Evolutionary conservation across 2,329 filamentous ascomycete genomes (phyloP).

Genomic region (Ceratocystis eucalypticola): DNA sequence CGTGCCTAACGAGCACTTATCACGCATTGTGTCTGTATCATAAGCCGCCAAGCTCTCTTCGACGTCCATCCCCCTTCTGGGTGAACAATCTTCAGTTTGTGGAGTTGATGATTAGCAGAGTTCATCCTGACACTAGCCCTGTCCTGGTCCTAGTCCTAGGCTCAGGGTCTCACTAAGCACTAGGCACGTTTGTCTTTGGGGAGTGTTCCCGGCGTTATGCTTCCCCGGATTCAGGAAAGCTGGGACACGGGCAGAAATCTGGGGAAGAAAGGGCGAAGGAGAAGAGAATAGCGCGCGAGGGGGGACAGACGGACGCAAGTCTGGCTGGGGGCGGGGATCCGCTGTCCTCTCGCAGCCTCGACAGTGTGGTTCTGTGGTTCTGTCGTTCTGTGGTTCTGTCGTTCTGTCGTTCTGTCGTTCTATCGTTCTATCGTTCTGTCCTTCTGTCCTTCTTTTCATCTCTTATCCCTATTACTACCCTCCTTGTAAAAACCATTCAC

Average conservation of each 20-base stretch:
- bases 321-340: background rate
- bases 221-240: slow-evolving; percentile 3
- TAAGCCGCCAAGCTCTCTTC: background rate
- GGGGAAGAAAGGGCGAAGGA: background rate
- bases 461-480: background rate
- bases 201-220: background rate
- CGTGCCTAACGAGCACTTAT: background rate
- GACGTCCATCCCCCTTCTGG: background rate
- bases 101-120: background rate
- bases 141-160: background rate
- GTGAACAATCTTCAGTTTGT: background rate
- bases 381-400: background rate
- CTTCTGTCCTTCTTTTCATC: background rate
- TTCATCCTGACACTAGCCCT: background rate
- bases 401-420: background rate
- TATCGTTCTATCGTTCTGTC: too few species aligned
- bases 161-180: slow-evolving; percentile 1
- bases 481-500: background rate
- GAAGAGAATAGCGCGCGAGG: too few species aligned
- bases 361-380: background rate
- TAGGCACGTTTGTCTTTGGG: background rate
- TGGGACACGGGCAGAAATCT: background rate
- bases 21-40: background rate
- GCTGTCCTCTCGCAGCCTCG: background rate
- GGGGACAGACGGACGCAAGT: background rate